phyloP scores from a whole-genome alignment of 2,329 filamentous ascomycete genomes.

The Diaporthe ampelina region DNA sequence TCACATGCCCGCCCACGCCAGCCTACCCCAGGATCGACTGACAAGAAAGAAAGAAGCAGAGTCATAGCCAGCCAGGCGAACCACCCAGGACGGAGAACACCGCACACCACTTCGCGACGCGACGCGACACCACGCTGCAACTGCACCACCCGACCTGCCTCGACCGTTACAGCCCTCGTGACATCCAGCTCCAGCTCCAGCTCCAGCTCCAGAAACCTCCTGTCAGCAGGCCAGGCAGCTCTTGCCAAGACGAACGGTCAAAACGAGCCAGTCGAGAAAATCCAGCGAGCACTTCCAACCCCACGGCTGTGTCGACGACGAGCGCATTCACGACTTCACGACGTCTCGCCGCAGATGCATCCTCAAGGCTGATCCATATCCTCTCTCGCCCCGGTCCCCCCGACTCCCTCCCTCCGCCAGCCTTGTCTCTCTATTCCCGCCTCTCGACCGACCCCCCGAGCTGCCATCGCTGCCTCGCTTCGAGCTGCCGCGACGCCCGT shows the following conservation, averaged over 20 bases:
- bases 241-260: not conserved
- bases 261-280: not conserved
- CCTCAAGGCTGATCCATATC: slow-evolving; percentile 29
- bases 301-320: not conserved
- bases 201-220: not conserved
- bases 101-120: not conserved
- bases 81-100: not conserved
- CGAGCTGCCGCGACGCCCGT: slow-evolving; percentile 6
- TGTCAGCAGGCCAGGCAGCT: not conserved
- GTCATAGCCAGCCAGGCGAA: not conserved
- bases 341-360: slow-evolving; percentile 38
- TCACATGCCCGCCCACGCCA: slow-evolving; percentile 16
- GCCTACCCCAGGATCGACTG: slow-evolving; percentile 1
- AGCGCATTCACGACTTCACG: not conserved
- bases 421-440: not conserved
- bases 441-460: not conserved
- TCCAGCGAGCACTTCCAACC: not conserved
- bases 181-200: not conserved
- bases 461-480: not conserved
- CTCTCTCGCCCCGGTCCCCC: not conserved
- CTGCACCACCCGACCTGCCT: not conserved
- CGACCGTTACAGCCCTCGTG: not conserved
- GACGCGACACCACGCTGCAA: not conserved
- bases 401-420: slow-evolving; percentile 4
- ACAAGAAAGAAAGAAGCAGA: slow-evolving; percentile 4